Conservation (phyloP, 2,329 filamentous ascomycete genomes). For the Zymoseptoria ardabiliae region DNA sequence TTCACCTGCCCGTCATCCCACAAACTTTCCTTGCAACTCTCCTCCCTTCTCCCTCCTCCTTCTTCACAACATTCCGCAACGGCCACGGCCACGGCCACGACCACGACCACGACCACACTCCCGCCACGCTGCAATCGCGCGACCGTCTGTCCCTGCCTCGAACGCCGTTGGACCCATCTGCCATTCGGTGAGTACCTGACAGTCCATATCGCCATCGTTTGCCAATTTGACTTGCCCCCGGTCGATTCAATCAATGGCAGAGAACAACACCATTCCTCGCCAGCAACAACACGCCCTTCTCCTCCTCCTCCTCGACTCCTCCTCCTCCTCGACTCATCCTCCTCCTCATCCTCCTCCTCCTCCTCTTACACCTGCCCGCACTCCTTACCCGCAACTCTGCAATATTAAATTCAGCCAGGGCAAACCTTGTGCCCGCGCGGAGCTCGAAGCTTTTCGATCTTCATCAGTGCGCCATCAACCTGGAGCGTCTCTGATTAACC, state of each 20-base stretch:
- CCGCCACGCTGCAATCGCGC: neutral
- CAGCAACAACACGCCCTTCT: neutral
- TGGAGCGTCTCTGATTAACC: constrained; percentile 19
- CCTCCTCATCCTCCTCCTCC: neutral
- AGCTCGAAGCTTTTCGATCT: constrained; percentile 15
- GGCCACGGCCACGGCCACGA: neutral
- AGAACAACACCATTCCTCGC: neutral
- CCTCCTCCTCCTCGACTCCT: neutral
- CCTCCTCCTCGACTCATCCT: neutral
- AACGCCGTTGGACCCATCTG: neutral
- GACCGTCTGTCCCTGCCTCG: neutral
- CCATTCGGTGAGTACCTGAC: neutral
- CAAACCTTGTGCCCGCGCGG: constrained; percentile 8
- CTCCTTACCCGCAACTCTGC: neutral
- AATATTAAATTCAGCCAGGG: constrained; percentile 12
- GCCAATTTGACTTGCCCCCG: neutral
- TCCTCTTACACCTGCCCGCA: neutral
- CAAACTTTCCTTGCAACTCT: neutral
- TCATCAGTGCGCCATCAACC: constrained; percentile 20
- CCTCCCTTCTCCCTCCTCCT: neutral
- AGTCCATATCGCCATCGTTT: neutral
- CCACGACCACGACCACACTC: neutral
- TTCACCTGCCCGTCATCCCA: neutral
- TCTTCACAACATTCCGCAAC: neutral
- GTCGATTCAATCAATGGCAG: neutral